phyloP scores from a whole-genome alignment of 768 basidiomycete species.

The Suillus spraguei region DNA sequence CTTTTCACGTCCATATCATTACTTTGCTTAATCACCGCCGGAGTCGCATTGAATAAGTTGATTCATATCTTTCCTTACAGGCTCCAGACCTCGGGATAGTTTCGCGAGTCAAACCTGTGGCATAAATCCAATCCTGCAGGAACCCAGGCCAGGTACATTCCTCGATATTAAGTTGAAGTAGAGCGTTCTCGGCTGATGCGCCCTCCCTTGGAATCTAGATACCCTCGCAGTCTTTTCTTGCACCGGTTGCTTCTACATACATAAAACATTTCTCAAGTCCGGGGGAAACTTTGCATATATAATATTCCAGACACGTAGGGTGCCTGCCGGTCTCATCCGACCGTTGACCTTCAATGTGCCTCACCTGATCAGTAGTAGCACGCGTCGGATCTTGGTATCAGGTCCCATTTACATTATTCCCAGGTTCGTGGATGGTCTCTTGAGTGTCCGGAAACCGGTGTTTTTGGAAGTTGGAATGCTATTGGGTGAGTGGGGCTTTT shows the following conservation, averaged over 20 bases:
- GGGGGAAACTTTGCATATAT: neutral
- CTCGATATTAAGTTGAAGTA: neutral
- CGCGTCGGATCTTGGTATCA: neutral
- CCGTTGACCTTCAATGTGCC: neutral
- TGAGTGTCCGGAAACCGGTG: neutral
- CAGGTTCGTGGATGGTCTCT: neutral
- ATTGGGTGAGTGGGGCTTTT: neutral
- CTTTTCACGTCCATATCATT: neutral
- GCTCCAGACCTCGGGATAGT: no score
- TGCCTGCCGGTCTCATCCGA: neutral
- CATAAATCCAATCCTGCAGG: neutral
- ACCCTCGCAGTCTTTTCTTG: no score
- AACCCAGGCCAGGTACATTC: slow-evolving; percentile 3
- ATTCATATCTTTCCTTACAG: no score
- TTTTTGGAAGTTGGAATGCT: neutral
- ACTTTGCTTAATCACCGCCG: neutral
- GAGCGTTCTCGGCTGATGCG: neutral
- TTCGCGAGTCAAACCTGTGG: neutral
- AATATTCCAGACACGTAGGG: neutral
- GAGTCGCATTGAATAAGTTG: neutral
- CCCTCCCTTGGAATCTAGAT: neutral
- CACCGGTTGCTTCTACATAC: no score
- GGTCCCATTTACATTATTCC: neutral
- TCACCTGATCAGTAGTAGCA: neutral
- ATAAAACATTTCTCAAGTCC: no score